A percentile compares a stretch with the other conserved stretches of the same genome.
Evolutionary conservation across 768 basidiomycete genomes (phyloP).

Genomic region (Hypholoma sublateritium): DNA sequence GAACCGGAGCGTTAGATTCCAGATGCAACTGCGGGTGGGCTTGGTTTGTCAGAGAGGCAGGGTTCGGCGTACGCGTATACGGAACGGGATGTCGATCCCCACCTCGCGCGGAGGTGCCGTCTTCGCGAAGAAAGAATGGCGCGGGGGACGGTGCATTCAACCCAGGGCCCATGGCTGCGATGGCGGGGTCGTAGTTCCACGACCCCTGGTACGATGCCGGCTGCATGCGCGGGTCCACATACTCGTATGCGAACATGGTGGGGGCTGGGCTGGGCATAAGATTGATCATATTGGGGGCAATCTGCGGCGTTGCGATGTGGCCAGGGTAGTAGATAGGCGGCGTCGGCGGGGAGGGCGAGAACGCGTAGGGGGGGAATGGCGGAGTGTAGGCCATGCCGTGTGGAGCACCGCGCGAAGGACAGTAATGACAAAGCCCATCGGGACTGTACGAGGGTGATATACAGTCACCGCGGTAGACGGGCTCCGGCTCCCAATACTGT

Average conservation of each 20-base stretch:
- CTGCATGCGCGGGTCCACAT: conserved; percentile 14
- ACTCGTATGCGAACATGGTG: conserved; percentile 9
- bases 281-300: conserved; percentile 7
- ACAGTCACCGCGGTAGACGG: conserved; percentile 13
- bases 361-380: conserved; percentile 4
- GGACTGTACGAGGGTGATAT: conserved; percentile 15
- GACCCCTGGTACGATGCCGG: conserved; percentile 1
- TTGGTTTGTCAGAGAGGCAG: neutral
- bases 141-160: conserved; percentile 1
- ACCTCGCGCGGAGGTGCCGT: neutral
- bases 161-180: conserved; percentile 10
- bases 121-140: conserved; percentile 8
- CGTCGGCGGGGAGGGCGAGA: conserved; percentile 7
- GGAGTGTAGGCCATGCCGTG: conserved; percentile 2
- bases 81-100: neutral
- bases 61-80: neutral
- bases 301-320: neutral
- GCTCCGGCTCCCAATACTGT: conserved; percentile 14
- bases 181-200: conserved; percentile 18
- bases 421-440: conserved; percentile 25
- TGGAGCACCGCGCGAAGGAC: conserved; percentile 26
- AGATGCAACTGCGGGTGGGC: neutral
- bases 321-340: conserved; percentile 12
- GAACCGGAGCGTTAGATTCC: neutral
- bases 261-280: neutral